phyloP scores from a whole-genome alignment of 192 early-diverging fungal species.

The Jimgerdemannia flammicorona region DNA sequence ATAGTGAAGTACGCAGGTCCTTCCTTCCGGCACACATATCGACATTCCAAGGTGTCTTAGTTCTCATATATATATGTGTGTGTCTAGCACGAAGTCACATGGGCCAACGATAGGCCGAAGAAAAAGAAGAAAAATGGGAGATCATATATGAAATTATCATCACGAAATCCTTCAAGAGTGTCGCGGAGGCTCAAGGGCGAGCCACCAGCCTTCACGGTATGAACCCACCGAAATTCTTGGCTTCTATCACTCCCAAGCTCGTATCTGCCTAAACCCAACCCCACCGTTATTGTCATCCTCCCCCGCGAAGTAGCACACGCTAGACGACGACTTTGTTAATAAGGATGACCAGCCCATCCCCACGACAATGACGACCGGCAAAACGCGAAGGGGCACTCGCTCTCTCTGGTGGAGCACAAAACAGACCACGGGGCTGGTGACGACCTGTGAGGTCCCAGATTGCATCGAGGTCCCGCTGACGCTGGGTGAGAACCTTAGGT shows the following conservation, averaged over 20 bases:
- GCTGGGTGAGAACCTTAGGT: constrained; percentile 20
- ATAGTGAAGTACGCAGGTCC: background rate
- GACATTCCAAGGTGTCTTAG: background rate
- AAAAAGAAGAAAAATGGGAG: background rate
- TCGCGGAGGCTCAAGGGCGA: constrained; percentile 25
- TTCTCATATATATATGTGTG: background rate
- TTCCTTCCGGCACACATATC: background rate
- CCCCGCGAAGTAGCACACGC: constrained; percentile 9
- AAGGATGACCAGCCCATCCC: constrained; percentile 16
- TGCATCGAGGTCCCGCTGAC: constrained; percentile 31
- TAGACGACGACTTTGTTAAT: constrained; percentile 20
- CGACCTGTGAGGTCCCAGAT: constrained; percentile 17
- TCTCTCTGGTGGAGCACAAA: constrained; percentile 23
- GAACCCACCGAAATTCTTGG: background rate
- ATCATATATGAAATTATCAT: background rate
- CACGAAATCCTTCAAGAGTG: background rate
- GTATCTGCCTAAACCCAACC: too few relatives aligned
- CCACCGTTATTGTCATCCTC: too few relatives aligned
- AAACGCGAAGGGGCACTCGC: constrained; percentile 13
- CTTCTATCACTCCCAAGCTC: background rate
- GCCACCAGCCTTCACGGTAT: constrained; percentile 26
- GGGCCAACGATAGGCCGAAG: background rate
- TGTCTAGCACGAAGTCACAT: background rate
- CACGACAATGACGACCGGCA: background rate
- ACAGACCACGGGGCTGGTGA: constrained; percentile 18